Percentiles rank a stretch among this genome's conserved stretches.
Conservation (phyloP, 495 filamentous ascomycete genomes). For the Lasiosphaeriaceae sp. region DNA sequence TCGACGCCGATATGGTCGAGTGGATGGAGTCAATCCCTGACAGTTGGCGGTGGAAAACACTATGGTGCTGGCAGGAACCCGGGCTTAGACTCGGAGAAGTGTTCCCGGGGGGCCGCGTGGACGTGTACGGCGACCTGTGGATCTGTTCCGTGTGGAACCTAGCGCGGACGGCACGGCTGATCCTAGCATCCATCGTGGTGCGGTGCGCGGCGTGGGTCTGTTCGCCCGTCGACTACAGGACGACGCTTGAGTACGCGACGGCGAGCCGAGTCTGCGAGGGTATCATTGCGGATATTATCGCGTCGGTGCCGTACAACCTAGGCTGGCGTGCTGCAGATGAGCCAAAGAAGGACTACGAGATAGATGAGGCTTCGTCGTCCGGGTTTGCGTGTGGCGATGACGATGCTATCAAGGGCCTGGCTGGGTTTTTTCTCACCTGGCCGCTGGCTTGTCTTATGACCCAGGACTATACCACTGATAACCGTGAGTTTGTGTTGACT, state of each 20-base stretch:
- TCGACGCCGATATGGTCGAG: conserved; percentile 38
- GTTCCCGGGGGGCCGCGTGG: conserved; percentile 45
- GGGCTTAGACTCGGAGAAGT: too few relatives aligned
- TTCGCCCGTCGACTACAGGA: conserved; percentile 49
- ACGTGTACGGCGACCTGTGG: conserved; percentile 50
- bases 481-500: not conserved
- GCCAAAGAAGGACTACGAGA: too few relatives aligned
- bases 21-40: conserved; percentile 34
- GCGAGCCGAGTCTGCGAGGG: conserved; percentile 36
- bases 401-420: conserved; percentile 36
- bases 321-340: conserved; percentile 38
- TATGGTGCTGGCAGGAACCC: too few relatives aligned
- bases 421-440: conserved; percentile 41
- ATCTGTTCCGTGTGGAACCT: conserved; percentile 46
- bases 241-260: conserved; percentile 49
- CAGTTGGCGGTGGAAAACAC: not conserved
- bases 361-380: conserved; percentile 6
- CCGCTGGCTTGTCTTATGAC: conserved; percentile 23
- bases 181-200: conserved; percentile 41
- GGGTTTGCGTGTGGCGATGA: conserved; percentile 38
- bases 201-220: conserved; percentile 51
- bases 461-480: conserved; percentile 46
- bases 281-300: conserved; percentile 46
- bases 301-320: conserved; percentile 49
- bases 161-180: conserved; percentile 40